Evolutionary conservation across 2,329 filamentous ascomycete species (phyloP).

Genomic region (Aspergillus sp.): DNA sequence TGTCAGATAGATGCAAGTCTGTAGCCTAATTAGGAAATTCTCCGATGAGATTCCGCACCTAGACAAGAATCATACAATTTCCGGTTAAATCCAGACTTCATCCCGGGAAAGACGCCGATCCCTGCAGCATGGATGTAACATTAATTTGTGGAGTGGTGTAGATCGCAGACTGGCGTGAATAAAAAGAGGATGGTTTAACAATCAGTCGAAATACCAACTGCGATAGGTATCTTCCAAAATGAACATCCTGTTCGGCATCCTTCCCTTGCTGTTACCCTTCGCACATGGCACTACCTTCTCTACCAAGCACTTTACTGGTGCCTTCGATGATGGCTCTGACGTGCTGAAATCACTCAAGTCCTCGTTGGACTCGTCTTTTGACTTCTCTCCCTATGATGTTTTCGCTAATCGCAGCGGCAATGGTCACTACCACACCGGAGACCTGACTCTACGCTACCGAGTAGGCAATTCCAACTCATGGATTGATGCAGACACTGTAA

Average conservation of each 20-base stretch:
- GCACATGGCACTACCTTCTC: neutral
- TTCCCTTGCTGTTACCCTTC: neutral
- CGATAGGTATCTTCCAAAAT: neutral
- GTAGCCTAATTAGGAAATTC: neutral
- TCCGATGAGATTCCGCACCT: neutral
- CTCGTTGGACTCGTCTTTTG: slow-evolving; percentile 43
- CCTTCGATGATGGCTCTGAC: neutral
- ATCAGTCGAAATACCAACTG: neutral
- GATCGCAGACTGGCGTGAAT: neutral
- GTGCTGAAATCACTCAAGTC: slow-evolving; percentile 53
- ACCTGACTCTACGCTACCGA: slow-evolving; percentile 60
- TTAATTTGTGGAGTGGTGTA: neutral
- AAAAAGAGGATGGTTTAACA: neutral
- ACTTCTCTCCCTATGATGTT: slow-evolving; percentile 59
- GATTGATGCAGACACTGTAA: slow-evolving; percentile 50
- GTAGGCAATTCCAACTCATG: slow-evolving; percentile 41
- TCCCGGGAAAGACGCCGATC: neutral
- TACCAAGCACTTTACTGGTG: neutral
- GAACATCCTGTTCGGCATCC: neutral
- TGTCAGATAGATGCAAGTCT: too few species aligned
- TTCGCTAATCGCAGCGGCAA: slow-evolving; percentile 51
- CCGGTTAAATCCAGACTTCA: neutral
- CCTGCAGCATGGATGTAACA: neutral
- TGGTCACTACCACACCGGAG: slow-evolving; percentile 61
- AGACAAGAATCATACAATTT: neutral